Base-by-base conservation (phyloP, 495 filamentous ascomycete genomes). In the Penicillium pulvis region DNA sequence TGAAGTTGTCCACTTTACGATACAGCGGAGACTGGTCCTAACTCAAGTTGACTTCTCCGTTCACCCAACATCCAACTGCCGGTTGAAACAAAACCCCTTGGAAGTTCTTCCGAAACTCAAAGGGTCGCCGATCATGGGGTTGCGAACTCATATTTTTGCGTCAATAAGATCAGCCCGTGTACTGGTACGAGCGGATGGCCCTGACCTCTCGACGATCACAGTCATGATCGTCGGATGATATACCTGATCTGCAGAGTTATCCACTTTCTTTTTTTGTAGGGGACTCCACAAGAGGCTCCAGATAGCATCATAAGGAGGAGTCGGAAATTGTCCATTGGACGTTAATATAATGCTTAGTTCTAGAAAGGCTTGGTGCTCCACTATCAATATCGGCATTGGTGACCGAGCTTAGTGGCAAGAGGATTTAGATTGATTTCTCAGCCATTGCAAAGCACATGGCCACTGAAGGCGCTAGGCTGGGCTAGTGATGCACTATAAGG, bases 101-200 rank as follows among this genome's bases (percentile, higher is more conserved):
- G 35, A 14, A 36, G 24, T 53, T 17, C 45, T 19, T 26, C 33
- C 51, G 51, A 53, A 44, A 39, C 31, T 42, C 4, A 20, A 56
- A 31, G 28, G 53, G 56, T 53, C 52, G 53, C 26, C 46, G 58
- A 56, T 56, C 53, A 28, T 20, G 43, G 12, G 20, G 19, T n/a
- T 26, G 17, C 10, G 31, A 17, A 26, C 39, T 7, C 33, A 9
- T 11, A 46, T 20, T 60, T 52, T 56, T 35, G 47, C 58, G 33
- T 60, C 58, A 60, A 56, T 60, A 20, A 52, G 8, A 45, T 45
- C 14, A 24, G 33, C 24, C 17, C 19, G 26, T 36, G 42, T 23
- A 26, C 41, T 43, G 17, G 50, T 16, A 31, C 26, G 47, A 36
- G 33, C 55, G 28, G 35, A 20, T 42, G n/a, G 45, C 17, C 39